These are phyloP conservation scores for Stemphylium vesicarium DNA, from an alignment of 2,329 filamentous ascomycete genomes.

Conservation along the genomic window DNA sequence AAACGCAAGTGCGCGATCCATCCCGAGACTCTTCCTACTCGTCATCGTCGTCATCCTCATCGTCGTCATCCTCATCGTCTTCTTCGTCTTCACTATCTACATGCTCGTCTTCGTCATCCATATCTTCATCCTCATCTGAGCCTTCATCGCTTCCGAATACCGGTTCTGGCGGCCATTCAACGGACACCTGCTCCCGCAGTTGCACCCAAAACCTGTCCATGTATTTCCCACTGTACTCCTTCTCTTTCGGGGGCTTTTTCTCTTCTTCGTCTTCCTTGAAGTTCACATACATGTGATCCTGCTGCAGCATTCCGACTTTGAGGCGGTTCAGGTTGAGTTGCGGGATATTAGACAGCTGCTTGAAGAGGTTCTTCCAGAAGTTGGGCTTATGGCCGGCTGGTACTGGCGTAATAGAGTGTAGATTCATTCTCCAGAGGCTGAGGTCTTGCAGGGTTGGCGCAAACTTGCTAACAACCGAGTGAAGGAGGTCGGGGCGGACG, in stretches of 20 bases:
- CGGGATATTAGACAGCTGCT: slow-evolving; percentile 11
- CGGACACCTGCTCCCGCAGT: slow-evolving; percentile 17
- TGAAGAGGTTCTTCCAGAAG: slow-evolving; percentile 29
- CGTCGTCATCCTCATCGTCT: slow-evolving; percentile 3
- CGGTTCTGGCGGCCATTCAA: slow-evolving; percentile 19
- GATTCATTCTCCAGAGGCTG: slow-evolving; percentile 55
- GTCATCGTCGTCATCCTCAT: background rate
- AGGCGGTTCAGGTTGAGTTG: slow-evolving; percentile 20
- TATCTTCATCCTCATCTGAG: slow-evolving; percentile 23
- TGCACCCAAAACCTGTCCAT: slow-evolving; percentile 21
- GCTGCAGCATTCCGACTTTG: slow-evolving; percentile 26
- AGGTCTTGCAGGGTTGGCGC: slow-evolving; percentile 54
- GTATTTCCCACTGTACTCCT: slow-evolving; percentile 20
- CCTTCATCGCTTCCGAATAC: background rate
- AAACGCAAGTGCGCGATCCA: no score
- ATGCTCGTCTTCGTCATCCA: slow-evolving; percentile 18
- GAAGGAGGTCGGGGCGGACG: slow-evolving; percentile 10
- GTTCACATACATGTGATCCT: slow-evolving; percentile 15
- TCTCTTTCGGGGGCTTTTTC: background rate
- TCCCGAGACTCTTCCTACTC: no score
- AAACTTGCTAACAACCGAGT: slow-evolving; percentile 47
- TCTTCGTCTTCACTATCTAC: slow-evolving; percentile 13
- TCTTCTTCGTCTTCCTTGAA: slow-evolving; percentile 15
- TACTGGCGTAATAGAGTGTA: slow-evolving; percentile 13
- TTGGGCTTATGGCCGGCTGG: slow-evolving; percentile 20